Base-by-base conservation (phyloP, 441 rosid genomes). In the Adansonia gregorii region DNA sequence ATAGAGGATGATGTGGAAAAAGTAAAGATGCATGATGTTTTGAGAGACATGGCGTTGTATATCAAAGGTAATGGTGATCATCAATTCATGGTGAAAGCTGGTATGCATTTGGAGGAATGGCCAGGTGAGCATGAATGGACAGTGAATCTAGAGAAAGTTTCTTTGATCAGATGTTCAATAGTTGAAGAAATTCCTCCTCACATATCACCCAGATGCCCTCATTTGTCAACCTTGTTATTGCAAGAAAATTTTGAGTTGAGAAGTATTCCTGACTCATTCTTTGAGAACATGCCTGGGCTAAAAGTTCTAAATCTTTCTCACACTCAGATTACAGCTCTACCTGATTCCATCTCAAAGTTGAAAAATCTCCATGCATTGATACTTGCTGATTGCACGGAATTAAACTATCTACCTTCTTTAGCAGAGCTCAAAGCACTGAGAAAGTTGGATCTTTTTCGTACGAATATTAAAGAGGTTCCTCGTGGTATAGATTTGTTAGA, bases 181-280 rank as follows among this genome's bases (percentile, higher is more conserved):
- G 3, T 35, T 35, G 39, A 35, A 58, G 0, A 58, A 19, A 11
- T 58, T 58, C 14, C 49, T 45, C 20, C 63, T 58, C 63, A 8
- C 12, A 19, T 61, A 12, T 61, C 66, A 24, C 41, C 66, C 2
- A 11, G 27, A 1, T 61, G 66, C 66, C 41, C 0, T 11, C 12
- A 61, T 24, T 61, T 61, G 66, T 10, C 66, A 4, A 61, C 66
- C 41, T 61, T 61, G 66, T 61, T 61, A 24, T 11, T 61, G 66
- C 66, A 61, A 11, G 0, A 27, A 27, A 61, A 61, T 11, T 0
- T 0, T 24, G 0, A 0, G 0, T n/a, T 61, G 5, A 2, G 0
- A 4, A 4, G 4, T n/a, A 24, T 61, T 61, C 0, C 66, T 24
- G 66, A 61, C 27, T 24, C n/a, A 11, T 61, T 61, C 43, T 61